Base-by-base conservation (phyloP, 1,284 basidiomycete genomes). In the Ganoderma leucocontextum region DNA sequence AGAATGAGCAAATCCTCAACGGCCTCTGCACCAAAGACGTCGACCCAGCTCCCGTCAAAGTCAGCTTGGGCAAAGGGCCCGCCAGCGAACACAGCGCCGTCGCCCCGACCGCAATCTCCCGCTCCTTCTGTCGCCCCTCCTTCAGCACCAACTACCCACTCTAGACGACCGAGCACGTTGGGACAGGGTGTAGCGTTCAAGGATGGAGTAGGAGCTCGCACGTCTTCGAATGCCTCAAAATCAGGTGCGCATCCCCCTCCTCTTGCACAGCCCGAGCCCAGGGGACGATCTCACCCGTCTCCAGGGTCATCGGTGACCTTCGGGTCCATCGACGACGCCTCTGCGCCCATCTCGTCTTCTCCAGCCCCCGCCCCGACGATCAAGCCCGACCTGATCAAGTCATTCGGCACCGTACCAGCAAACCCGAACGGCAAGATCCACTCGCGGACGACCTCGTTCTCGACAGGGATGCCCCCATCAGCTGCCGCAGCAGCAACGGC, bases 1-100 rank as follows among this genome's bases (percentile, higher is more conserved):
- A 93, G 92, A 93, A 94, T 94, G 92, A 94, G 91, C 92, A 94
- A 91, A 89, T 86, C 87, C 82, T 89, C 91, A 75, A 87, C 89
- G 82, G 85, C 86, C 81, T 83, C 91, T 82, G 83, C 82, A 84
- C 78, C 88, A 82, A 93, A 91, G 88, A 88, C 84, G 85, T 84
- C 87, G 52, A 8, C 87, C 82, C 87, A 86, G 86, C 87, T 91
- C 82, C 82, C 90, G 78, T 79, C 85, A 83, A 87, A 89, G 85
- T 93, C 91, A 82, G 92, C 92, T 85, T 94, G 93, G 93, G 83
- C 91, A 83, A 91, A 82, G 86, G 92, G 93, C 80, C 92, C 92
- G 67, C 93, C 92, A 66, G 85, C 85, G 81, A 85, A 80, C 72
- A 82, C 81, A 79, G 83, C 86, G 69, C 83, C 89, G 69, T 86